phyloP scores from a whole-genome alignment of 176 grass and related monocot genomes.

The Canna indica region DNA sequence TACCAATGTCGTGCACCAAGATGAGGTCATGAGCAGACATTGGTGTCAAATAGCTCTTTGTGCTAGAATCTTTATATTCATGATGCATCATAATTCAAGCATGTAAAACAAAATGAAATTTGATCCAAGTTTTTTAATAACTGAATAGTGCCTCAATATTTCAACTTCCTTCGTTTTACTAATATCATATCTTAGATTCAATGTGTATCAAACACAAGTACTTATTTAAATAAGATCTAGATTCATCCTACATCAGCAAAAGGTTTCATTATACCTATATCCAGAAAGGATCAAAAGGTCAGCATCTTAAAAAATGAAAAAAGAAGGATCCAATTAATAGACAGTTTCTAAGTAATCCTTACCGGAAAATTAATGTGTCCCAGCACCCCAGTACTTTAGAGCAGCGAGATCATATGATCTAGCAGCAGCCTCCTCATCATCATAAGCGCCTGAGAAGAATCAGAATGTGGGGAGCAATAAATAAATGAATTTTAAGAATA shows the following conservation, averaged over 20 bases:
- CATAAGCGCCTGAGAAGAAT: conserved; percentile 68
- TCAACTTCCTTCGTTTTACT: not conserved
- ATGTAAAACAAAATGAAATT: not conserved
- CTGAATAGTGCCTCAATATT: too few species aligned
- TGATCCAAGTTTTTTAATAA: not conserved
- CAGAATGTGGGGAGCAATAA: not conserved
- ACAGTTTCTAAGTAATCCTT: conserved; percentile 25
- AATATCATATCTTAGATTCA: not conserved
- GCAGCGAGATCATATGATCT: conserved; percentile 99
- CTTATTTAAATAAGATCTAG: not conserved
- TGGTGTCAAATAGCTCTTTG: too few species aligned
- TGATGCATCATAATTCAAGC: not conserved
- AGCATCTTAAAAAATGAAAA: too few species aligned
- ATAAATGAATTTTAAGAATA: not conserved
- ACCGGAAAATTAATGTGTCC: conserved; percentile 99
- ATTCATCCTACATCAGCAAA: not conserved
- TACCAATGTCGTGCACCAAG: not conserved
- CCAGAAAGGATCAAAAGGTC: not conserved
- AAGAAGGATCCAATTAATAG: too few species aligned
- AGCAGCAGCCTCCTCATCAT: conserved; percentile 98
- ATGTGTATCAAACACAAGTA: not conserved
- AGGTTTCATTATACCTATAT: not conserved
- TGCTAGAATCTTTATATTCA: too few species aligned
- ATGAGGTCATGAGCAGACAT: not conserved
- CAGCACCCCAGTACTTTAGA: conserved; percentile 96